Base-by-base conservation (phyloP, 768 basidiomycete genomes). In the Leccinum imitatum region DNA sequence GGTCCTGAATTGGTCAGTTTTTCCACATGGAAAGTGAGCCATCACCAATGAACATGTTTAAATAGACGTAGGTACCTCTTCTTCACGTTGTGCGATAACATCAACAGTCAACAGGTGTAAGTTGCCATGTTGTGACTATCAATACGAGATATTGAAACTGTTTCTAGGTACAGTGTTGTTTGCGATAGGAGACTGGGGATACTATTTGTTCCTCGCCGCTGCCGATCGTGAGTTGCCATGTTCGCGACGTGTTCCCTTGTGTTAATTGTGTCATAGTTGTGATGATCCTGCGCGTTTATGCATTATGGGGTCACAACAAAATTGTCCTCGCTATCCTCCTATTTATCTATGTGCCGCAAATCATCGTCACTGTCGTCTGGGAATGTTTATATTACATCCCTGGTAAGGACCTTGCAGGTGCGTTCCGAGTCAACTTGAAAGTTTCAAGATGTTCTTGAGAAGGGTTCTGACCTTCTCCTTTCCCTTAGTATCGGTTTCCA, bases 261-360 rank as follows among this genome's bases (percentile, higher is more conserved):
- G 6, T 35, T 13, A 53, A 13, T 6, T 21, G 31, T 33, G n/a
- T 53, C 31, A 21, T 11, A 53, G 51, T 53, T 13, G 51, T 53
- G 33, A 53, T 53, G 51, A 53, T 53, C 7, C 19, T 31, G 31
- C 51, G 51, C 11, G 51, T 53, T 21, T 53, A 53, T 53, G 51
- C 51, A 19, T 13, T 53, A 33, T 53, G 51, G 51, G 17, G 51
- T 53, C 51, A 15, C 19, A 33, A 31, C 51, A 53, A 19, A n/a
- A 6, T 17, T 1, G n/a, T 53, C 19, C 51, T 53, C 17, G n/a
- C 8, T 7, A 14, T 53, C 31, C 51, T 53, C 17, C 19, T 53
- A 7, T 35, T 35, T 7, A 30, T 53, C 33, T 31, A 53, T 3
- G n/a, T 53, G n/a, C 51, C 27, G 31, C 30, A 31, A 35, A 35